phyloP scores from a whole-genome alignment of 176 grass and related monocot species.

The Avena eriantha region DNA sequence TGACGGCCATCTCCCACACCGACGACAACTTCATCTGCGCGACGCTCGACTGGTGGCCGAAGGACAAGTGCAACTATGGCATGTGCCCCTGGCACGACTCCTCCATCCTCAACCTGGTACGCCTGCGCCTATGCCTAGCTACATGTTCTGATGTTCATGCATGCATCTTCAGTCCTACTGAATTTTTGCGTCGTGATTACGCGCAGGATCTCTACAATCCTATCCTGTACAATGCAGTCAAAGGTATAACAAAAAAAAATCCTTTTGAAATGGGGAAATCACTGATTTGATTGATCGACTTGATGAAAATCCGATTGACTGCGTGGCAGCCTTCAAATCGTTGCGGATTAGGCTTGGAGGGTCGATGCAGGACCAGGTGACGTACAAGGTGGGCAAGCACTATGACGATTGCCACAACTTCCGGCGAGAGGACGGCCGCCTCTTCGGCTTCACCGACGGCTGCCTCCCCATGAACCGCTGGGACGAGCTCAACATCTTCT shows the following conservation, averaged over 20 bases:
- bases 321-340: conserved; percentile 47
- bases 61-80: conserved; percentile 64
- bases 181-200: neutral
- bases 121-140: neutral
- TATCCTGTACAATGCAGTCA: conserved; percentile 59
- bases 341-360: conserved; percentile 66
- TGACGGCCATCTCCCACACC: conserved; percentile 40
- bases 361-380: conserved; percentile 65
- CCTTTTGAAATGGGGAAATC: neutral
- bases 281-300: neutral
- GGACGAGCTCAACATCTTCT: conserved; percentile 65
- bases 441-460: conserved; percentile 59
- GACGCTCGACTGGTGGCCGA: conserved; percentile 74
- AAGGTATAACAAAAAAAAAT: conserved; percentile 23
- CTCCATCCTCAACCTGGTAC: conserved; percentile 70
- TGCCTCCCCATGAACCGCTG: conserved; percentile 58
- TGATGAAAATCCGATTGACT: neutral
- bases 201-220: conserved; percentile 56
- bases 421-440: conserved; percentile 35
- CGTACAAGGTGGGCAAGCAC: conserved; percentile 46
- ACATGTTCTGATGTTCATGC: neutral
- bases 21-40: conserved; percentile 62
- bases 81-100: conserved; percentile 56
- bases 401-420: conserved; percentile 37
- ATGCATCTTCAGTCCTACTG: neutral